Conservation (phyloP, 176 grass and related monocot genomes). For the sorghum (Sorghum bicolor) region Sorghum_bicolor_NCBIv3 NC_012874.2:63398501-63399000, state of each 20-base stretch:
- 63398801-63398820: neutral
- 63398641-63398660: neutral
- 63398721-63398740: neutral
- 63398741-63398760: neutral
- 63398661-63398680: neutral
- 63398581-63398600: neutral
- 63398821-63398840: neutral
- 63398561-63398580: neutral
- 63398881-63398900: neutral
- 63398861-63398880: neutral
- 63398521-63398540: neutral
- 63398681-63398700: neutral
- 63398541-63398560: neutral
- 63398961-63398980: neutral
- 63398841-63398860: neutral
- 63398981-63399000: neutral
- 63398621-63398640: neutral
- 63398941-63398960: neutral
- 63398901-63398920: neutral
- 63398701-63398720: conserved; percentile 12
- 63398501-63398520: neutral
- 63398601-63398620: neutral
- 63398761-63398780: neutral
- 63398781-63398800: neutral
- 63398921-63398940: neutral